A percentile compares a stretch with the other conserved stretches of the same genome.
Evolutionary conservation across 768 basidiomycete species (phyloP).

Genomic region (Hygrocybe punicea): DNA sequence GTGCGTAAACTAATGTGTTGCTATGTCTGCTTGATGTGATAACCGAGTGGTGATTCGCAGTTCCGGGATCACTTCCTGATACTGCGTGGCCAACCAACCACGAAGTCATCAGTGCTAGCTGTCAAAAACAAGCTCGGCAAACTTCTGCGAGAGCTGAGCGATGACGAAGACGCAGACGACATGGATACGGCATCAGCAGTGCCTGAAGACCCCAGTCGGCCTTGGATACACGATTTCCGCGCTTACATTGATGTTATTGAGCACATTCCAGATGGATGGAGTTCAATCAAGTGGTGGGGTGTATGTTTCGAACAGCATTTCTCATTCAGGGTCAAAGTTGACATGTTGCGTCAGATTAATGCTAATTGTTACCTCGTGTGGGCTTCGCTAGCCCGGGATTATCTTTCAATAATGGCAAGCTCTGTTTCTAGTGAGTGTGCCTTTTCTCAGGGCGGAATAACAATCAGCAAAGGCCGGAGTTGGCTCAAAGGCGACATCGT

Average conservation of each 20-base stretch:
- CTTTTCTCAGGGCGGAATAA: constrained; percentile 41
- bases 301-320: no score
- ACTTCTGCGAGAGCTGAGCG: no score
- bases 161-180: no score
- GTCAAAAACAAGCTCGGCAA: no score
- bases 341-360: constrained; percentile 20
- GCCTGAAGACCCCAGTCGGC: constrained; percentile 7
- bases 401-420: constrained; percentile 38
- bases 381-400: constrained; percentile 37
- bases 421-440: constrained; percentile 41
- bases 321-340: no score
- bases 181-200: constrained; percentile 4
- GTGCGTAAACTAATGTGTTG: constrained; percentile 10
- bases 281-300: constrained; percentile 34
- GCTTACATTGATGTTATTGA: constrained; percentile 18
- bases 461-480: constrained; percentile 34
- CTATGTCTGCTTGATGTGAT: neutral
- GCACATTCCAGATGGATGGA: constrained; percentile 13
- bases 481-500: constrained; percentile 36
- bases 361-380: constrained; percentile 30
- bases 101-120: no score
- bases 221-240: constrained; percentile 21
- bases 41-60: neutral
- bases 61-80: constrained; percentile 13
- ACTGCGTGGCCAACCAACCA: no score